Base-by-base conservation (phyloP, 108 stramenopile species). In the Skeletonema tropicum region DNA sequence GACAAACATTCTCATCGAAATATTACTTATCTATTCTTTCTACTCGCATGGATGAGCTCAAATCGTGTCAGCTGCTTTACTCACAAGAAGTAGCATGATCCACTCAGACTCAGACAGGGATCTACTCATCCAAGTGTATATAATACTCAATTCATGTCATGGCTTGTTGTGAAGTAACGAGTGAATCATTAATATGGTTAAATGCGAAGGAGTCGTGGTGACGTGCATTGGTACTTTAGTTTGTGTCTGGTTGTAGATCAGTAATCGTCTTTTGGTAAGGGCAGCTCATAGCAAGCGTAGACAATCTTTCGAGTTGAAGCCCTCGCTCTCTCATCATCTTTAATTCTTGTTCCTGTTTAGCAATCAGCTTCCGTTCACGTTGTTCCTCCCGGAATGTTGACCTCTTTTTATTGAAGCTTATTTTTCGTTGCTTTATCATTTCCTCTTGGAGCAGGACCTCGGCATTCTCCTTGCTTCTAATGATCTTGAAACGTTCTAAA, bases 201-300 rank as follows among this genome's bases (percentile, higher is more conserved):
- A 30, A 84, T 76, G 0, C 83, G 75, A 3, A 83, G 11, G 73
- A 62, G 55, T 83, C 83, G 58, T 80, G 73, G 36, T 81, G 79
- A 14, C 79, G 55, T 42, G 83, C 79, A 57, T 72, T 66, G 9
- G 83, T 86, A 23, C 70, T 73, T 45, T 73, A 75, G 60, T 70
- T 58, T 15, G 81, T 71, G 66, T 86, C 74, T 2, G 79, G 60
- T 7, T 19, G 30, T 41, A 49, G 62, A 26, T 73, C 74, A 30
- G 52, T 17, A 4, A 86, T 73, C 31, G 35, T 64, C 2, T 78
- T 60, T 33, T 46, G 80, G 66, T 86, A 86, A 1, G 86, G 86
- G 10, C 80, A 79, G 65, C 63, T 82, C 36, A 75, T 46, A 17
- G 79, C 80, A 15, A 29, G 26, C 26, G 45, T 41, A 63, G 58